Conservation (phyloP, 345 rosid genomes). For the Cochlearia excelsa region DNA sequence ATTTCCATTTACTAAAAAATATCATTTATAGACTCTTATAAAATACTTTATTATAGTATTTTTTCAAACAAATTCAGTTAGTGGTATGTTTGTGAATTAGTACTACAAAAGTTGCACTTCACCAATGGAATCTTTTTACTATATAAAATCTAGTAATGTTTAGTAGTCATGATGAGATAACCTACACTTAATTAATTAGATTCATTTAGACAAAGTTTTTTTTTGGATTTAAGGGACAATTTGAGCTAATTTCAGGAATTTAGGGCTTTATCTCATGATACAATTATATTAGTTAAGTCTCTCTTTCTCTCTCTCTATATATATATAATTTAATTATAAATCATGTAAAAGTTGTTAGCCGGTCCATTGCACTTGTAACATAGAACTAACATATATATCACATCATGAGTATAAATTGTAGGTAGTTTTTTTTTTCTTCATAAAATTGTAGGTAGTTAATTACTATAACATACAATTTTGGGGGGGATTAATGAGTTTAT, state of each 20-base stretch:
- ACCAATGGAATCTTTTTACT: too few relatives aligned
- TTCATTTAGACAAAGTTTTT: too few relatives aligned
- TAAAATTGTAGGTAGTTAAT: not conserved
- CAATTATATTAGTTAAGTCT: slow-evolving; percentile 26
- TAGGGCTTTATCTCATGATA: slow-evolving; percentile 39
- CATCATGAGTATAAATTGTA: slow-evolving; percentile 4
- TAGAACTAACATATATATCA: slow-evolving; percentile 28
- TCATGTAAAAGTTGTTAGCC: slow-evolving; percentile 35
- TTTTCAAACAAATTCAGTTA: too few relatives aligned
- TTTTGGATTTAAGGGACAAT: slow-evolving; percentile 22
- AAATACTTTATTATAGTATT: too few relatives aligned
- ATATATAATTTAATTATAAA: slow-evolving; percentile 12
- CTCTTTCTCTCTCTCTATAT: slow-evolving; percentile 6
- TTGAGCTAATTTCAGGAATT: slow-evolving; percentile 38
- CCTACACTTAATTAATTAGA: too few relatives aligned
- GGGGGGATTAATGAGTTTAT: slow-evolving; percentile 17
- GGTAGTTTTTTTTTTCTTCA: too few relatives aligned
- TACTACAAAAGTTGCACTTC: too few relatives aligned
- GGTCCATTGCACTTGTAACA: slow-evolving; percentile 34
- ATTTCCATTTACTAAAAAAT: too few relatives aligned
- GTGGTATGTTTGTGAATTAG: too few relatives aligned
- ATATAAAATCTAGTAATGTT: too few relatives aligned
- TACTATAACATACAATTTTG: slow-evolving; percentile 4
- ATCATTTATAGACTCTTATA: too few relatives aligned
- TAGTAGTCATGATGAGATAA: too few relatives aligned